phyloP scores from a whole-genome alignment of 2,329 filamentous ascomycete genomes.

The Fusarium torulosum region DNA sequence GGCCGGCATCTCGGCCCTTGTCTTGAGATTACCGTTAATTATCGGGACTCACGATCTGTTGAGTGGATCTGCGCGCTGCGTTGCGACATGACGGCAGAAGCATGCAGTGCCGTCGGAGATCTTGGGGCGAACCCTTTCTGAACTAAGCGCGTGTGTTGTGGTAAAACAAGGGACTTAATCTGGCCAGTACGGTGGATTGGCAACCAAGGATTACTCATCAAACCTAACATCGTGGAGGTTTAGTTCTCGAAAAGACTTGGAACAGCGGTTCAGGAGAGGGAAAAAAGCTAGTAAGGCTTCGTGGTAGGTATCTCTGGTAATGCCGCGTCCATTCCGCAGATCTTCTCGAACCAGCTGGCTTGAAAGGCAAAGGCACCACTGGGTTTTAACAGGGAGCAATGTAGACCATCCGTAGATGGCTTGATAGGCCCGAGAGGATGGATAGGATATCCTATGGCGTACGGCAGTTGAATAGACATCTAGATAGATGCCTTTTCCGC shows the following conservation, averaged over 20 bases:
- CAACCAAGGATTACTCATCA: conserved; percentile 19
- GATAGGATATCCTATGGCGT: conserved; percentile 4
- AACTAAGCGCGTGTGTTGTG: conserved; percentile 6
- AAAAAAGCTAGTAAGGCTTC: neutral
- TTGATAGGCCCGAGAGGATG: neutral
- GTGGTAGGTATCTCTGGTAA: neutral
- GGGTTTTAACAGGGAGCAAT: neutral
- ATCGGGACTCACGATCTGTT: conserved; percentile 3
- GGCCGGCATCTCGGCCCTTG: neutral
- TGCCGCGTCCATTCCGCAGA: conserved; percentile 17
- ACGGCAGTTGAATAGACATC: conserved; percentile 33
- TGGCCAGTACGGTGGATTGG: conserved; percentile 6
- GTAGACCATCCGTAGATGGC: conserved; percentile 1
- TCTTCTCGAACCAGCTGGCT: conserved; percentile 28
- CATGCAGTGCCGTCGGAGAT: neutral
- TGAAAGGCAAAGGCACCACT: conserved; percentile 13
- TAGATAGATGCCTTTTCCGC: conserved; percentile 30
- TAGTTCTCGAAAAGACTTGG: neutral
- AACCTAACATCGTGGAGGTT: neutral
- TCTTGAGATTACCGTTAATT: conserved; percentile 3
- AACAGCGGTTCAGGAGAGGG: neutral
- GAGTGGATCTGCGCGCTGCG: conserved; percentile 8
- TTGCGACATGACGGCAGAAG: conserved; percentile 5
- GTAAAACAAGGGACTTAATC: neutral
- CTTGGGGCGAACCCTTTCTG: conserved; percentile 5